Evolutionary conservation across 2,329 filamentous ascomycete species (phyloP).

Genomic region (Xylaria multiplex): DNA sequence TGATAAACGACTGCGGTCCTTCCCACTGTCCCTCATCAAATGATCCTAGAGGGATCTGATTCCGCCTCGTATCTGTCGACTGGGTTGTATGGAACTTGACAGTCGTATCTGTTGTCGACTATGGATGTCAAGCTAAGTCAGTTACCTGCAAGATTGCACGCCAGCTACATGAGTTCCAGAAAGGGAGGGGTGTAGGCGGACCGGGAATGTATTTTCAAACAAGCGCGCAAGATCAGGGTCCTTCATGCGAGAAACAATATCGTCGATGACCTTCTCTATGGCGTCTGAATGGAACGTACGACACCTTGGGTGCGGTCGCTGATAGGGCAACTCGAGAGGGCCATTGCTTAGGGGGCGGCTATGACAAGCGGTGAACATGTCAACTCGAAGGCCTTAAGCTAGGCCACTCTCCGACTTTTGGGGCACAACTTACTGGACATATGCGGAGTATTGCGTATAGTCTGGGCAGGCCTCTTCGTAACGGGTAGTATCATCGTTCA

Average conservation of each 20-base stretch:
- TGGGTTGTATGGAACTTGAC: constrained; percentile 85
- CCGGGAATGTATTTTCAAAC: constrained; percentile 93
- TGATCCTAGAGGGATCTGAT: constrained; percentile 48
- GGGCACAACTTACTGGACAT: constrained; percentile 61
- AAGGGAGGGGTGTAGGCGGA: constrained; percentile 36
- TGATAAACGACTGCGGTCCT: constrained; percentile 90
- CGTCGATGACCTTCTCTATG: constrained; percentile 87
- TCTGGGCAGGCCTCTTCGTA: constrained; percentile 67
- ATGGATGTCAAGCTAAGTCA: constrained; percentile 19
- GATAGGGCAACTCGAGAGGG: constrained; percentile 82
- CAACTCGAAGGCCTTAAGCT: constrained; percentile 21
- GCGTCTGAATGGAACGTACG: constrained; percentile 88
- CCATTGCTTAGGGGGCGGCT: constrained; percentile 84
- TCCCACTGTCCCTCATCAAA: constrained; percentile 75
- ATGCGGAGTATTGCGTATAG: constrained; percentile 68
- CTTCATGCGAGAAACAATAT: constrained; percentile 81
- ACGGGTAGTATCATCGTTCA: constrained; percentile 49
- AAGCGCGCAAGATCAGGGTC: constrained; percentile 89
- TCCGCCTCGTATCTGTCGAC: constrained; percentile 62
- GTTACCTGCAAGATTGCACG: constrained; percentile 30
- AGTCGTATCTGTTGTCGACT: constrained; percentile 87
- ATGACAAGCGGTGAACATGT: constrained; percentile 33
- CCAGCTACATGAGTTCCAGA: neutral
- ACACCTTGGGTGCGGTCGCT: constrained; percentile 82
- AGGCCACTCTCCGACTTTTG: neutral